Base-by-base conservation (phyloP, 768 basidiomycete genomes). In the Paxillus rubicundulus region DNA sequence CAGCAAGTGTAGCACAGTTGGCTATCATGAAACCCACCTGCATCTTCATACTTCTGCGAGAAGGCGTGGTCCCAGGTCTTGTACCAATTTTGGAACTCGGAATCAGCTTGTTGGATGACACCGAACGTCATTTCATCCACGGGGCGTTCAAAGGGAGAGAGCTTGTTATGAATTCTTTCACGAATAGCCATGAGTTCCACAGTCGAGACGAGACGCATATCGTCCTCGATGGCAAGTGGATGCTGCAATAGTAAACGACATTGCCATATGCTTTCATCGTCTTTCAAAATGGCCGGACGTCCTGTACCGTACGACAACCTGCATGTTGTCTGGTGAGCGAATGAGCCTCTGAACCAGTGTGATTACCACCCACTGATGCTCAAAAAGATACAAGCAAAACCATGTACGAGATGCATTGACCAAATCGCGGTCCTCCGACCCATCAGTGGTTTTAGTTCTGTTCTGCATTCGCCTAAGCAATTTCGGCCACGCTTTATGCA, bases 231-330 rank as follows among this genome's bases (percentile, higher is more conserved):
- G 13, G 91, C 82, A 27, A 96, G 72, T 34, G 94, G 94, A 66
- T 97, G 94, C 57, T 85, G 83, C 20, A 97, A 72, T 17, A 98
- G 77, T 42, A 85, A 74, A 33, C 87, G 83, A 59, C 89, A 92
- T 54, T 89, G 82, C 62, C 77, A 79, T 53, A 98, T 93, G 46
- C 91, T 88, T 65, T 95, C 93, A 60, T 98, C 94, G 54, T 96
- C 92, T 62, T 90, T 89, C 27, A 97, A 74, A 41, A 97, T 92
- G 1, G 93, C 91, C 2, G 94, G 93, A 33, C 94, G 86, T 9
- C 94, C 94, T 37, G 90, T 96, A 4, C 94, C 95, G 61, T 95
- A 98, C 0, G 93, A 95, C 70, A 98, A 79, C 64, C 93, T 96
- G 57, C 47, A 38, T 28, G 13, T 17, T n/a, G 30, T 40, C 42